These are phyloP conservation scores for Leucoagaricus sp. DNA, from an alignment of 1,284 basidiomycete species.

Conservation along the genomic window DNA sequence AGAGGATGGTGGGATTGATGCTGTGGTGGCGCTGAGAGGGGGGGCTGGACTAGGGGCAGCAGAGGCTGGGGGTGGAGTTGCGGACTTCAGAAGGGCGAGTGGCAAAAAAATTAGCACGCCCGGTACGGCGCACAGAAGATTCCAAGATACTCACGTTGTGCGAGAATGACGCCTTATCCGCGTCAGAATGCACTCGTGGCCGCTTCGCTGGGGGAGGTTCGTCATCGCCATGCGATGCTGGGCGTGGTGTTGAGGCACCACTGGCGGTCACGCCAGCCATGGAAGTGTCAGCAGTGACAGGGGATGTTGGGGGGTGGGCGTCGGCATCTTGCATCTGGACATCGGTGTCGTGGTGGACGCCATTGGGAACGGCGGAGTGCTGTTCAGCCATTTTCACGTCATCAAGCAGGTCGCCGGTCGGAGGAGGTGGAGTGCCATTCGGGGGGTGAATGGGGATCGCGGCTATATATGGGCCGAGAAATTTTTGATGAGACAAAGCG, in stretches of 20 bases:
- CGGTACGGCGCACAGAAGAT: conserved; percentile 47
- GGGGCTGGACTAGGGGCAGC: conserved; percentile 41
- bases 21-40: conserved; percentile 20
- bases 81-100: conserved; percentile 59
- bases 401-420: conserved; percentile 44
- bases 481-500: conserved; percentile 24
- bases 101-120: conserved; percentile 55
- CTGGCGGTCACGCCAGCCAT: conserved; percentile 43
- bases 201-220: conserved; percentile 69
- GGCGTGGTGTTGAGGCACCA: conserved; percentile 43
- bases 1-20: conserved; percentile 26
- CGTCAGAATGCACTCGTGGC: conserved; percentile 47
- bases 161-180: conserved; percentile 53
- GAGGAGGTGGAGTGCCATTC: conserved; percentile 48
- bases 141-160: conserved; percentile 48
- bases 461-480: conserved; percentile 31
- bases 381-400: conserved; percentile 45
- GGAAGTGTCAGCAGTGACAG: conserved; percentile 40
- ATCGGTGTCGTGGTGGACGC: conserved; percentile 39
- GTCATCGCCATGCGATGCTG: conserved; percentile 37
- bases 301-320: conserved; percentile 39
- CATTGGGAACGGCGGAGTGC: conserved; percentile 21
- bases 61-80: conserved; percentile 65
- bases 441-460: conserved; percentile 47
- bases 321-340: conserved; percentile 52